A percentile compares a stretch with the other conserved stretches of the same genome.
Conservation (phyloP, 83 land plant species). For the Isoetes engelmannii region DNA sequence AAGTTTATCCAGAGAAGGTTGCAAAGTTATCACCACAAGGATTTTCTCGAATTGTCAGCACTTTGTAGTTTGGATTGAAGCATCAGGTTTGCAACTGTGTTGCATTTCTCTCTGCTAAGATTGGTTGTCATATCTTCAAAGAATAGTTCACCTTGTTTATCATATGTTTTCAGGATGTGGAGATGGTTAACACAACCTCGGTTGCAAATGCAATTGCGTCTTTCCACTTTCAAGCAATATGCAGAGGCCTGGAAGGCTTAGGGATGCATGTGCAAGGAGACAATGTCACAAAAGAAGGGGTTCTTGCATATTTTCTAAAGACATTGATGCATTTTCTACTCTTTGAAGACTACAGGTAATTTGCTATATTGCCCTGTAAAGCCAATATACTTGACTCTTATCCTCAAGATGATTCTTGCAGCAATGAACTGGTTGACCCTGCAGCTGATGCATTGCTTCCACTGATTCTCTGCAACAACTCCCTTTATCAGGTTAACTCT, state of each 20-base stretch:
- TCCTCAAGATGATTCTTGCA: constrained; percentile 26
- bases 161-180: constrained; percentile 57
- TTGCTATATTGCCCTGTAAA: neutral
- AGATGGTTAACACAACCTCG: constrained; percentile 75
- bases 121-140: neutral
- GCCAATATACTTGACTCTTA: neutral
- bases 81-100: constrained; percentile 52
- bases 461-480: constrained; percentile 69
- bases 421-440: constrained; percentile 68
- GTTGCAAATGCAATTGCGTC: constrained; percentile 80
- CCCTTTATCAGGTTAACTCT: constrained; percentile 67
- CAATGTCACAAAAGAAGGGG: constrained; percentile 52
- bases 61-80: constrained; percentile 80
- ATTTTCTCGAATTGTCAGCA: constrained; percentile 54
- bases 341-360: constrained; percentile 89
- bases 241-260: constrained; percentile 59
- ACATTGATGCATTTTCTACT: constrained; percentile 72
- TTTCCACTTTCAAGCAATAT: constrained; percentile 71
- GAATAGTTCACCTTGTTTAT: neutral
- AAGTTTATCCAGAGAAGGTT: constrained; percentile 94
- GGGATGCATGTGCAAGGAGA: constrained; percentile 42
- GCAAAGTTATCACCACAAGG: constrained; percentile 64
- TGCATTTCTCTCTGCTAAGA: neutral
- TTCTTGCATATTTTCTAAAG: constrained; percentile 59
- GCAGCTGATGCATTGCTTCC: constrained; percentile 96